Conservation (phyloP, 306 rosid genomes). For the Medicago truncatula region MtrunA17r5.0-ANR NC_053049.1:255001-255500, state of each 20-base stretch:
- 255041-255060: conserved; percentile 60
- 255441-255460: no score
- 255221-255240: neutral
- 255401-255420: neutral
- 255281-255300: conserved; percentile 13
- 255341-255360: neutral
- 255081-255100: conserved; percentile 60
- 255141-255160: conserved; percentile 43
- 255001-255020: conserved; percentile 71
- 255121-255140: conserved; percentile 23
- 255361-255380: neutral
- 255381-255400: conserved; percentile 16
- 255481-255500: no score
- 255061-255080: conserved; percentile 55
- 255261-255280: neutral
- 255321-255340: neutral
- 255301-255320: neutral
- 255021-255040: conserved; percentile 69
- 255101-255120: conserved; percentile 45
- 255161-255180: conserved; percentile 44
- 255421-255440: neutral
- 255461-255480: no score
- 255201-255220: conserved; percentile 27
- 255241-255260: neutral
- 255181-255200: conserved; percentile 36